These are phyloP conservation scores for Ustilago nuda DNA, from an alignment of 1,284 basidiomycete genomes.

Conservation along the genomic window DNA sequence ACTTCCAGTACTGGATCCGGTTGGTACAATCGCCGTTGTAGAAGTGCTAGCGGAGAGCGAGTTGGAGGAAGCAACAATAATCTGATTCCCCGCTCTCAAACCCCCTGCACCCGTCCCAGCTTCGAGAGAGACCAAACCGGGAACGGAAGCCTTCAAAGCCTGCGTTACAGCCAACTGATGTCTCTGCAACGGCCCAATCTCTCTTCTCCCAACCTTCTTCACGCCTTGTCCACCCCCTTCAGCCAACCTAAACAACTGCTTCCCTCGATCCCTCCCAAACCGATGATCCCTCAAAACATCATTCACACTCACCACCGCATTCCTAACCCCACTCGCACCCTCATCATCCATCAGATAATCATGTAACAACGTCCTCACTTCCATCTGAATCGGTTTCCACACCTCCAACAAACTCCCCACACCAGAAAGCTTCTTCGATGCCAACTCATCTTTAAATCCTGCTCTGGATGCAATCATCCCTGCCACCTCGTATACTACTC, in stretches of 20 bases:
- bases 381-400: slow-evolving; percentile 90
- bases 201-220: slow-evolving; percentile 72
- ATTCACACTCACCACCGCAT: slow-evolving; percentile 91
- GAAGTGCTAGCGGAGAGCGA: neutral
- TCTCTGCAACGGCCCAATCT: slow-evolving; percentile 73
- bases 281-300: slow-evolving; percentile 76
- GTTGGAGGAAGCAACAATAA: slow-evolving; percentile 34
- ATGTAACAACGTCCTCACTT: slow-evolving; percentile 82
- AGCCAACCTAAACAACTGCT: slow-evolving; percentile 83
- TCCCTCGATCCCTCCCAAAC: slow-evolving; percentile 57
- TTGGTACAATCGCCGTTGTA: neutral
- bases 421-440: slow-evolving; percentile 40
- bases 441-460: slow-evolving; percentile 52
- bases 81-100: slow-evolving; percentile 19
- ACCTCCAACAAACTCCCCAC: slow-evolving; percentile 77
- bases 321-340: slow-evolving; percentile 80
- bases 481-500: slow-evolving; percentile 87
- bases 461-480: slow-evolving; percentile 51
- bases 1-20: neutral
- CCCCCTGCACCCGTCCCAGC: neutral
- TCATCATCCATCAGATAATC: slow-evolving; percentile 93
- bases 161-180: slow-evolving; percentile 88
- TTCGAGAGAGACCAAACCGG: slow-evolving; percentile 79
- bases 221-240: slow-evolving; percentile 64
- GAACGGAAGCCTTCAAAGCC: slow-evolving; percentile 88